These are phyloP conservation scores for Rhizopus delemar DNA, from an alignment of 371 early-diverging fungal species.

Conservation along the genomic window DNA sequence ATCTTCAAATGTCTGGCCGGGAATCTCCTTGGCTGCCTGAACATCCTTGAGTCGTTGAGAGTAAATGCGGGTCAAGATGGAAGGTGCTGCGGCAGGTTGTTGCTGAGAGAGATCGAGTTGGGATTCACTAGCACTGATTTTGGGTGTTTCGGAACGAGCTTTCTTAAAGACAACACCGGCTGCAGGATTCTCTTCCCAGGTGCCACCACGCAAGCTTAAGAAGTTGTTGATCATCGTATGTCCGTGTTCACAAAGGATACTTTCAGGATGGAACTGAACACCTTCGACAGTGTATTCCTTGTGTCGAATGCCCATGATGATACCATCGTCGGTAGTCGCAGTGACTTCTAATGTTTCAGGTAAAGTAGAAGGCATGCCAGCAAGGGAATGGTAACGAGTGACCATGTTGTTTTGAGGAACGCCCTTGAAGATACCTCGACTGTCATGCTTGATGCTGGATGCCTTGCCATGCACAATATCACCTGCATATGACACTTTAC, in stretches of 20 bases:
- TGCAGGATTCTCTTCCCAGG: conserved; percentile 76
- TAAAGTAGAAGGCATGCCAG: conserved; percentile 81
- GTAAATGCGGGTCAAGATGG: conserved; percentile 71
- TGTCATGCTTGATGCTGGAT: conserved; percentile 84
- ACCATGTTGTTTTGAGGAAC: conserved; percentile 81
- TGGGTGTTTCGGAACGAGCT: conserved; percentile 35
- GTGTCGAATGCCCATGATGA: conserved; percentile 95
- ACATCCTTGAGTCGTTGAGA: conserved; percentile 82
- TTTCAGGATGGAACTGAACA: conserved; percentile 97
- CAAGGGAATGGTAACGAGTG: conserved; percentile 95
- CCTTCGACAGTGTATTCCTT: conserved; percentile 87
- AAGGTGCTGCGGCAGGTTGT: conserved; percentile 32
- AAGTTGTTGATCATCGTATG: conserved; percentile 86
- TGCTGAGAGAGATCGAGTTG: conserved; percentile 12
- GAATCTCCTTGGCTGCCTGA: conserved; percentile 62
- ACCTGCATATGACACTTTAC: conserved; percentile 86
- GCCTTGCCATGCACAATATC: conserved; percentile 96
- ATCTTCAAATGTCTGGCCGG: conserved; percentile 74
- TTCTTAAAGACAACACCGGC: conserved; percentile 48
- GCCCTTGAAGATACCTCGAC: conserved; percentile 80
- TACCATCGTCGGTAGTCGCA: conserved; percentile 80
- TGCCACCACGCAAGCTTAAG: conserved; percentile 80
- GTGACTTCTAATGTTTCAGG: conserved; percentile 86
- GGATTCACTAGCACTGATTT: conserved; percentile 10
- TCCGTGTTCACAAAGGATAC: conserved; percentile 91